Evolutionary conservation across 2,329 filamentous ascomycete species (phyloP).

Genomic region (Furcasterigmium sp.): DNA sequence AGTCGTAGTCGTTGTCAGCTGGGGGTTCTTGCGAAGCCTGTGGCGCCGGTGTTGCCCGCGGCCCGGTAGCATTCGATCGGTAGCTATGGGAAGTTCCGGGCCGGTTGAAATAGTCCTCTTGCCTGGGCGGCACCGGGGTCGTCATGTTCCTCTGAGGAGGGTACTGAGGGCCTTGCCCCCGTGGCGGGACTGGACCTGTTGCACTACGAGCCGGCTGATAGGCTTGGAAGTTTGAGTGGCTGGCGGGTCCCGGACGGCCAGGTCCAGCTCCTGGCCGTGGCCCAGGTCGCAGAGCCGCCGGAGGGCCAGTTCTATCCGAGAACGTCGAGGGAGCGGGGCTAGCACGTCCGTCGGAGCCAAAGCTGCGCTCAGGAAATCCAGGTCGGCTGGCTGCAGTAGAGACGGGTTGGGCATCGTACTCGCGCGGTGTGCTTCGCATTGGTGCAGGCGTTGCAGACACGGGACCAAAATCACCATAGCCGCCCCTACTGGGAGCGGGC

Average conservation of each 20-base stretch:
- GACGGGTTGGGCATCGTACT: slow-evolving; percentile 6
- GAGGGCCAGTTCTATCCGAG: slow-evolving; percentile 15
- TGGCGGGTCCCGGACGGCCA: background rate
- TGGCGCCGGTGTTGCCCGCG: slow-evolving; percentile 12
- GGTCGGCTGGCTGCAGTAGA: slow-evolving; percentile 5
- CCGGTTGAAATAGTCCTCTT: slow-evolving; percentile 21
- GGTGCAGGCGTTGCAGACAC: background rate
- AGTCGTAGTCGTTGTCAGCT: background rate
- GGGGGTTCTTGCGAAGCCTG: background rate
- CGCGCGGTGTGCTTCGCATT: slow-evolving; percentile 8
- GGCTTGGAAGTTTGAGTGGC: slow-evolving; percentile 16
- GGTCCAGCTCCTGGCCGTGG: slow-evolving; percentile 6
- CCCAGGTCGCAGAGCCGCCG: slow-evolving; percentile 13
- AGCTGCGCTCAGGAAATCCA: slow-evolving; percentile 1
- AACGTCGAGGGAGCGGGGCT: slow-evolving; percentile 25
- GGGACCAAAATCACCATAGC: slow-evolving; percentile 1
- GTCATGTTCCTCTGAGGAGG: slow-evolving; percentile 41
- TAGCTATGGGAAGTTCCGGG: slow-evolving; percentile 18
- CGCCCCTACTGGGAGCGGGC: slow-evolving; percentile 4
- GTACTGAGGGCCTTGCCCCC: slow-evolving; percentile 26
- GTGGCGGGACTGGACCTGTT: slow-evolving; percentile 28
- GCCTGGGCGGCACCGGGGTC: slow-evolving; percentile 28
- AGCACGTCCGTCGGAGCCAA: slow-evolving; percentile 20
- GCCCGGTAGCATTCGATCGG: slow-evolving; percentile 13
- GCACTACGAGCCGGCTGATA: slow-evolving; percentile 30